Percentiles rank a stretch among this genome's conserved stretches.
Evolutionary conservation across 495 filamentous ascomycete species (phyloP).

Genomic region (Penicillium desertorum): DNA sequence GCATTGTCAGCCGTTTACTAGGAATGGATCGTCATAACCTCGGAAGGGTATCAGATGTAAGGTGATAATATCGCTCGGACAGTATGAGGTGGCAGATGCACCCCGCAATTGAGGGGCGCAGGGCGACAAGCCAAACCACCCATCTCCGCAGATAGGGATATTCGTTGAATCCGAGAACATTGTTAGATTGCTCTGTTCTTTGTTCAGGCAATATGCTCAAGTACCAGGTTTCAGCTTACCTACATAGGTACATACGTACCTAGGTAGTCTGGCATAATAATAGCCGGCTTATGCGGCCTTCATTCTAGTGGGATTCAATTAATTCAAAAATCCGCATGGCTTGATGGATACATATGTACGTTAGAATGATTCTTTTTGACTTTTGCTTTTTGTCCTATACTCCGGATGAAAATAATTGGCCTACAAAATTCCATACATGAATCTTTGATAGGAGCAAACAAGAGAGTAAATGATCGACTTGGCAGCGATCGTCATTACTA

Average conservation of each 20-base stretch:
- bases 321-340: not conserved
- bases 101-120: slow-evolving; percentile 24
- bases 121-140: not conserved
- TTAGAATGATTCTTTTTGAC: not conserved
- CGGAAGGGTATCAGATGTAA: not conserved
- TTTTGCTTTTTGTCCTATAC: too few species aligned
- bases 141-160: not conserved
- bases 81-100: slow-evolving; percentile 27
- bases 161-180: not conserved
- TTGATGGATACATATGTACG: not conserved
- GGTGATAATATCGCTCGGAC: slow-evolving; percentile 8
- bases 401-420: not conserved
- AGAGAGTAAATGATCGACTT: slow-evolving; percentile 11
- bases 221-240: not conserved
- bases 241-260: too few species aligned
- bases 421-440: not conserved
- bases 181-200: not conserved
- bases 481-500: not conserved
- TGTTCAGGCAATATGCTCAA: not conserved
- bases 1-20: slow-evolving; percentile 1
- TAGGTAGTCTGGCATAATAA: not conserved
- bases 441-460: not conserved
- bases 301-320: not conserved
- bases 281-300: not conserved
- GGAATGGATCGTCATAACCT: not conserved